phyloP scores from a whole-genome alignment of 2,329 filamentous ascomycete species.

The Lasiodiplodia citricola region DNA sequence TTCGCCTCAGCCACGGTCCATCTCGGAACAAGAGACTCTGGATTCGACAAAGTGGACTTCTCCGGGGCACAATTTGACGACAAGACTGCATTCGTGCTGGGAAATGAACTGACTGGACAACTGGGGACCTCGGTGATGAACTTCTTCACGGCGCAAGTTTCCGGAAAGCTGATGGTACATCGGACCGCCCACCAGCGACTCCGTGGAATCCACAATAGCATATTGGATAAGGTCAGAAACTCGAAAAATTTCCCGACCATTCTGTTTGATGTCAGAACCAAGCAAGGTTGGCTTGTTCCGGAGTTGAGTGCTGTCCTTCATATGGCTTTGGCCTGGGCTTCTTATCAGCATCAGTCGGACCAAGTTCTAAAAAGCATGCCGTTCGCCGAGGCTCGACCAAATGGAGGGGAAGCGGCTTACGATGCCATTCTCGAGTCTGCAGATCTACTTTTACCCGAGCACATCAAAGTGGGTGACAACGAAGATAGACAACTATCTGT shows the following conservation, averaged over 20 bases:
- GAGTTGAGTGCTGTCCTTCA: neutral
- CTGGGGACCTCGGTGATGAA: neutral
- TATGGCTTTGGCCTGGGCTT: neutral
- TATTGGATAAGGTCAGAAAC: neutral
- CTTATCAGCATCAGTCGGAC: neutral
- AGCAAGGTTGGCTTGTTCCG: slow-evolving; percentile 2
- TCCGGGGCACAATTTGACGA: neutral
- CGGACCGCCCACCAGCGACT: neutral
- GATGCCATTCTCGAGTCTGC: neutral
- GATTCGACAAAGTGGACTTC: neutral
- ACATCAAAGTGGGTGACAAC: neutral
- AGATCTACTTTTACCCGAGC: neutral
- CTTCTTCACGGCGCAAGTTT: neutral
- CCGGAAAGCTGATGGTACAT: neutral
- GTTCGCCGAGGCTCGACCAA: neutral
- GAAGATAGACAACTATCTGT: neutral
- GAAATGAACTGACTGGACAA: neutral
- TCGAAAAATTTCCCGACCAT: fast-evolving
- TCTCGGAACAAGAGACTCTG: neutral
- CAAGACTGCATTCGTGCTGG: neutral
- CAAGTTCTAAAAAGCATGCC: neutral
- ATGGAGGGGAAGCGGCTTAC: neutral
- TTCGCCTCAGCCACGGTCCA: neutral
- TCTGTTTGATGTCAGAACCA: neutral
- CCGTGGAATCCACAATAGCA: neutral